Evolutionary conservation across 169 alveolate species (phyloP), one percentile per base, ranked within the genome.

Genomic region (Eimeria falciformis): DNA sequence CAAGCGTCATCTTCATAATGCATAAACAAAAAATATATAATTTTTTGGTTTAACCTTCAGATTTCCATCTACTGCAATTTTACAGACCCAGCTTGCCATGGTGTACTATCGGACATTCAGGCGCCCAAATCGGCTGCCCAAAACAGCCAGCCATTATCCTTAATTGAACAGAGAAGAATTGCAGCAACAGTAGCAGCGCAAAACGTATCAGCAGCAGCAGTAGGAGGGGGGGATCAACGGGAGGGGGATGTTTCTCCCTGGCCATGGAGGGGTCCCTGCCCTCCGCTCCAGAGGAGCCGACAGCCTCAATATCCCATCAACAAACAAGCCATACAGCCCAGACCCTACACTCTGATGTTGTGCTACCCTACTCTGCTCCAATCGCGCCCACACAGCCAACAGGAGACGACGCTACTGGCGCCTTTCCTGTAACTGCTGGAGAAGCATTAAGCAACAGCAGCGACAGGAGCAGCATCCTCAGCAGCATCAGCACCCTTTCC

Each of bases 221-320:
- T 0, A 45, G 89, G 29, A 45, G 40, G 23, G 27, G n/a, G n/a
- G n/a, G n/a, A n/a, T n/a, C n/a, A n/a, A n/a, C n/a, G n/a, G n/a
- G n/a, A n/a, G n/a, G 73, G 89, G 89, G 45, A 79, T 79, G 89
- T 73, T 79, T 73, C 40, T 53, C 53, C 55, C 25, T 50, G 65
- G 75, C 89, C 73, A 79, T 79, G 89, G 89, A 79, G 89, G 89
- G 89, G 89, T 79, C 12, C n/a, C 25, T 79, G 75, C 75, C 89
- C 89, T 79, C 75, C 27, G 89, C 75, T 79, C 75, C 77, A 50
- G 89, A 50, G 73, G 23, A 27, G 33, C 37, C 89, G 53, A 56
- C 89, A 0, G 7, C 27, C 45, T 33, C 62, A 6, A 25, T 46
- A 11, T 23, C 89, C 0, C 43, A 27, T 6, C 75, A 53, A 6